A percentile compares a stretch with the other conserved stretches of the same genome.
Conservation (phyloP, 305 asterid species). For the Withania somnifera region DNA sequence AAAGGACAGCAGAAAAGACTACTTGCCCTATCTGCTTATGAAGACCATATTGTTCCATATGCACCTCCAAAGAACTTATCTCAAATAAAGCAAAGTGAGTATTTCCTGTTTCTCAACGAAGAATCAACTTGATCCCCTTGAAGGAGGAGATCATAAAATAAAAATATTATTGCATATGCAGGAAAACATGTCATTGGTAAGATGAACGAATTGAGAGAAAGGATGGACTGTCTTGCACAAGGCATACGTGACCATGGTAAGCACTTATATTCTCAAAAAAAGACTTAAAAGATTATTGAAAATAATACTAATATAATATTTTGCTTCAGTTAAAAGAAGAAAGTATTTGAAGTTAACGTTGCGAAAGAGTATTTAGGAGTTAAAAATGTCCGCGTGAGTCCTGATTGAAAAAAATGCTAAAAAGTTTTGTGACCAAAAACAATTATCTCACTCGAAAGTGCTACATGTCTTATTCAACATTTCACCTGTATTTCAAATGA, state of each 20-base stretch:
- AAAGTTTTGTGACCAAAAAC: no score
- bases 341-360: not conserved
- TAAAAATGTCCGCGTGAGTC: not conserved
- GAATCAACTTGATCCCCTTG: not conserved
- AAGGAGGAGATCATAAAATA: not conserved
- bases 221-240: slow-evolving; percentile 31
- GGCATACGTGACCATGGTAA: slow-evolving; percentile 45
- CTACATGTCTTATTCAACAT: not conserved
- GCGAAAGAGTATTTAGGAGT: not conserved
- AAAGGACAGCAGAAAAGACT: not conserved
- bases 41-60: slow-evolving; percentile 30
- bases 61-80: slow-evolving; percentile 23
- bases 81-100: slow-evolving; percentile 29
- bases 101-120: not conserved
- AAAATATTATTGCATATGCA: slow-evolving; percentile 19
- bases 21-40: slow-evolving; percentile 16
- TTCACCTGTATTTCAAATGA: not conserved
- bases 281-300: not conserved
- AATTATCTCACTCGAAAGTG: not conserved
- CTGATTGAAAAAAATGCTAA: not conserved
- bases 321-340: not conserved
- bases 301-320: not conserved
- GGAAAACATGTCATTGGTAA: slow-evolving; percentile 33
- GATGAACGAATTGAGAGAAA: slow-evolving; percentile 38
- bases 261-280: not conserved